phyloP scores from a whole-genome alignment of 345 rosid species.

The Moringa oleifera region DNA sequence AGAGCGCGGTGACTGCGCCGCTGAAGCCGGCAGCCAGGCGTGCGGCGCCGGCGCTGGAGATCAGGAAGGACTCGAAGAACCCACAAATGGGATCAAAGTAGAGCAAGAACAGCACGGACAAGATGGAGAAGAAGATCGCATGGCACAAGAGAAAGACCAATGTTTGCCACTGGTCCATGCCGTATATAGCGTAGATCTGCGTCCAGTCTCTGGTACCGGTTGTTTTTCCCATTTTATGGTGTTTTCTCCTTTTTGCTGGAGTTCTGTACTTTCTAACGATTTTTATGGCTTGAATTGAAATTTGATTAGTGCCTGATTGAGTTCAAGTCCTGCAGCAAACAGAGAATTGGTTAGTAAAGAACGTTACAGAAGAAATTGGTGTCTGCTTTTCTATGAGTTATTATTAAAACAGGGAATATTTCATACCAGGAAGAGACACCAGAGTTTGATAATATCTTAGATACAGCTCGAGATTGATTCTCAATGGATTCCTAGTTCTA shows the following conservation, averaged over 20 bases:
- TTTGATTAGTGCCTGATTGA: background rate
- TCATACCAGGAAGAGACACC: no score
- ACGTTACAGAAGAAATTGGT: no score
- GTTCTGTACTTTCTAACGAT: no score
- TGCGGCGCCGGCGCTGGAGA: constrained; percentile 40
- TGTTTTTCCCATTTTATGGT: constrained; percentile 30
- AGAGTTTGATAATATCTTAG: no score
- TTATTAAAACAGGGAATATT: background rate
- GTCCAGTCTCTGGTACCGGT: constrained; percentile 55
- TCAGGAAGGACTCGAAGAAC: constrained; percentile 35
- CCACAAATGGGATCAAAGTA: constrained; percentile 61
- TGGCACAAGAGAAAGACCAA: constrained; percentile 58
- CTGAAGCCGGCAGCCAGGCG: constrained; percentile 75
- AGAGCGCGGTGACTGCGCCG: constrained; percentile 65
- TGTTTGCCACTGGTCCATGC: constrained; percentile 89
- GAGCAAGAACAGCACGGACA: constrained; percentile 58
- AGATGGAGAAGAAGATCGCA: constrained; percentile 61
- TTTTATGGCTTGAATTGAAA: no score
- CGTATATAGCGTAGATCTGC: constrained; percentile 93
- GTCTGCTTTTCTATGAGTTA: no score
- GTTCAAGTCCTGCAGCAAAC: background rate
- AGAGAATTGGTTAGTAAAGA: background rate
- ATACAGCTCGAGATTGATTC: no score
- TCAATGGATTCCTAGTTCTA: no score
- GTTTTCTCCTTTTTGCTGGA: background rate